Evolutionary conservation across 139 green algal genomes (phyloP), one percentile per base, ranked within the genome.

Genomic region (Chlamydomonas sphaeroides): DNA sequence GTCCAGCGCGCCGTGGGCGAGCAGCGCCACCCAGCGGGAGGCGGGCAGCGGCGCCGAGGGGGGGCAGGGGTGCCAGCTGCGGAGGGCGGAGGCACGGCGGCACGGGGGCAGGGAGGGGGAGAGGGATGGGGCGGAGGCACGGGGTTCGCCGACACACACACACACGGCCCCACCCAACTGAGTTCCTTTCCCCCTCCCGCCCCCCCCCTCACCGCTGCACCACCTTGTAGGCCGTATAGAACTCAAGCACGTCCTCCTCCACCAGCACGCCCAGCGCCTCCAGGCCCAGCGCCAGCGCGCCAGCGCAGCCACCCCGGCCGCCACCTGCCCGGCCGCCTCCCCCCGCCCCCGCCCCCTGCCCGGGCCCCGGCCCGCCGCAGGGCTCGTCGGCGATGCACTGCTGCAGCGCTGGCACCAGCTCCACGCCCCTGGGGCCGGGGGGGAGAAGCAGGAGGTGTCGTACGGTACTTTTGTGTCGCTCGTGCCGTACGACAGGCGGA

Each of bases 141-240:
- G n/a, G n/a, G n/a, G n/a, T n/a, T n/a, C 20, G 5, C 20, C 53
- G 53, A n/a, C 53, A 26, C 23, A 15, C 53, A n/a, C 53, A 5
- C 53, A 61, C 53, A 25, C 20, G 5, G 5, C 53, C 10, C 20
- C 5, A 63, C 15, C 25, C 23, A 63, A 32, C 56, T n/a, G n/a
- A n/a, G n/a, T n/a, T n/a, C n/a, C n/a, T n/a, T n/a, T n/a, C n/a
- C n/a, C n/a, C 25, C 56, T 33, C 56, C 56, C 17, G 10, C 17
- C 56, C 25, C 18, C 11, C 2, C 68, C 25, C 68, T 28, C 68
- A 84, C 78, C 59, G 65, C 49, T 89, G 67, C 68, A 93, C 85
- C 53, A 93, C 84, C 30, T 63, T 53, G 87, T 89, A 94, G 23
- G 89, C 90, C 7, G 72, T 84, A 42, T 93, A 93, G 76, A 94